Evolutionary conservation across 2,329 filamentous ascomycete genomes (phyloP), one percentile per base, ranked within the genome.

Genomic region (Diaporthe ampelina): DNA sequence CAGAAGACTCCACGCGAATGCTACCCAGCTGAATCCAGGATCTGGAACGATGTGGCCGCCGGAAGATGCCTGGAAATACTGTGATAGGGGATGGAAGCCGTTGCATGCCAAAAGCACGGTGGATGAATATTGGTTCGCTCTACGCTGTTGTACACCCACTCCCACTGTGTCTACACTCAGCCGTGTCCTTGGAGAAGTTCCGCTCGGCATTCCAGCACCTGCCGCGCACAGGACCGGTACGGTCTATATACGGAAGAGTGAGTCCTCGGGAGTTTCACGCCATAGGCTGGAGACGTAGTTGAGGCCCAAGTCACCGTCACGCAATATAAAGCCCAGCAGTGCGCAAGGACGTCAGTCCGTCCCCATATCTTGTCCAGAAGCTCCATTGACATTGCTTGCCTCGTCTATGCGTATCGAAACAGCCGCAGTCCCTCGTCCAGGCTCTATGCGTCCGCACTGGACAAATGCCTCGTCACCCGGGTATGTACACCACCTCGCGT

Each of bases 361-460:
- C 21, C 35, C 37, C 24, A 8, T 13, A 2, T 35, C 19, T 9
- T 17, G 24, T 56, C 35, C 45, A n/a, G 48, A 59, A 58, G 37
- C 37, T 65, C 68, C 59, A 65, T 71, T 75, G 76, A 63, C 76
- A 78, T 78, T 80, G 78, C 76, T 74, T 75, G 71, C 72, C 71
- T 77, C 75, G 75, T 79, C 78, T 81, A 79, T 81, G 74, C 76
- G 70, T 79, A 78, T 77, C 73, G 74, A 77, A 77, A 68, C 73
- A 76, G 35, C 72, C 70, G 24, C 35, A 43, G 29, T 58, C 50
- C 40, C 32, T 24, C 40, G n/a, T 35, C 68, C 74, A 75, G 29
- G 58, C 68, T 76, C 56, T 72, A 72, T 75, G 21, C 63, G 26
- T 35, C 32, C 40, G 61, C 54, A 35, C 50, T 59, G 29, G 61